phyloP scores from a whole-genome alignment of 768 basidiomycete species.

The Termitomyces sp. region DNA sequence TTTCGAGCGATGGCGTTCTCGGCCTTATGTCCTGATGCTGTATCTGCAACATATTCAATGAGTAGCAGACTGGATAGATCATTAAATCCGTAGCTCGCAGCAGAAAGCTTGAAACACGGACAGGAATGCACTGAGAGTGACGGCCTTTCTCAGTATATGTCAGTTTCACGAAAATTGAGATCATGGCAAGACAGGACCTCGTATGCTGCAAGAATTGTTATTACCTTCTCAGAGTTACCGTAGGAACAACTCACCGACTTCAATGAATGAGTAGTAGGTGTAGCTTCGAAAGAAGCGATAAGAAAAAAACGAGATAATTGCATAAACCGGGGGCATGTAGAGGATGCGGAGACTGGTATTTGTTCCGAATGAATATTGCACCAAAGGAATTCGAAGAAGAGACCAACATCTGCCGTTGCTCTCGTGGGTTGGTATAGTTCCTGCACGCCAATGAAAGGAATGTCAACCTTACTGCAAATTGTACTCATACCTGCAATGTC shows the following conservation, averaged over 20 bases:
- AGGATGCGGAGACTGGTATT: slow-evolving; percentile 62
- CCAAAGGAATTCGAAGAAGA: slow-evolving; percentile 1
- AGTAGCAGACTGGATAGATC: slow-evolving; percentile 57
- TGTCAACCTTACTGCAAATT: neutral
- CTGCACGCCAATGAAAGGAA: slow-evolving; percentile 31
- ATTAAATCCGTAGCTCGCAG: neutral
- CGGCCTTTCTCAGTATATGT: slow-evolving; percentile 43
- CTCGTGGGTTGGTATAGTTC: slow-evolving; percentile 63
- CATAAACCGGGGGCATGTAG: slow-evolving; percentile 83
- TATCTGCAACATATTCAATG: slow-evolving; percentile 80
- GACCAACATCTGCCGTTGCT: slow-evolving; percentile 80
- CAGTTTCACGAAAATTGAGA: neutral
- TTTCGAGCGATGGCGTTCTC: slow-evolving; percentile 72
- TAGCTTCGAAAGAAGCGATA: slow-evolving; percentile 82
- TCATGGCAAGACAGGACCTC: slow-evolving; percentile 41
- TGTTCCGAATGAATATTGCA: neutral
- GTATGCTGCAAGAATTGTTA: slow-evolving; percentile 43
- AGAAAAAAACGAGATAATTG: slow-evolving; percentile 80
- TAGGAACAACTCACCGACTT: slow-evolving; percentile 31
- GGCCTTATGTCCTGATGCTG: slow-evolving; percentile 57
- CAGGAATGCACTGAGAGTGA: slow-evolving; percentile 87
- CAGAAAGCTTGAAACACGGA: slow-evolving; percentile 28
- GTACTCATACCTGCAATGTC: slow-evolving; percentile 60
- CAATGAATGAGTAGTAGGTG: slow-evolving; percentile 46
- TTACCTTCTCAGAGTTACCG: neutral